Percentiles rank a stretch among this genome's conserved stretches.
Conservation (phyloP, 768 basidiomycete species). For the Kwoniella shandongensis region DNA sequence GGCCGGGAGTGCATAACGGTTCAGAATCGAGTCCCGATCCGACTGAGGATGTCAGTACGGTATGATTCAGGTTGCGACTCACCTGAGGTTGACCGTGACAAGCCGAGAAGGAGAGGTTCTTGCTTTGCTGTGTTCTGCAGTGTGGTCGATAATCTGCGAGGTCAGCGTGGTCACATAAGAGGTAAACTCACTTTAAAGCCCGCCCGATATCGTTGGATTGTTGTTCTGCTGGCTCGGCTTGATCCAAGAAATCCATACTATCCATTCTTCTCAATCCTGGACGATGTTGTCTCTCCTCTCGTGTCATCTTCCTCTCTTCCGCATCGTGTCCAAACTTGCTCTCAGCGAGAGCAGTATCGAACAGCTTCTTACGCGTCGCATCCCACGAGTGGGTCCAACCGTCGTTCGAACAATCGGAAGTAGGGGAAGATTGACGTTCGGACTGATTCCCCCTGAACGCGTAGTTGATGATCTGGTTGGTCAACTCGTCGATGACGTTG, state of each 20-base stretch:
- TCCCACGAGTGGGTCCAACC: slow-evolving; percentile 45
- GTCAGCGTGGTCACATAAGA: neutral
- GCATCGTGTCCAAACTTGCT: slow-evolving; percentile 34
- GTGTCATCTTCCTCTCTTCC: slow-evolving; percentile 27
- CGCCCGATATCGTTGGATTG: slow-evolving; percentile 22
- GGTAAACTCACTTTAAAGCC: slow-evolving; percentile 31
- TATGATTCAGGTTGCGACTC: neutral
- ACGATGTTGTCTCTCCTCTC: slow-evolving; percentile 28
- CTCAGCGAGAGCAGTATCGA: slow-evolving; percentile 41
- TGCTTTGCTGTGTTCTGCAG: slow-evolving; percentile 45
- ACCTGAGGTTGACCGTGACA: slow-evolving; percentile 24
- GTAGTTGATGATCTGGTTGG: slow-evolving; percentile 47
- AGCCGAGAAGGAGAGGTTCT: slow-evolving; percentile 16
- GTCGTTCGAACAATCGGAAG: neutral
- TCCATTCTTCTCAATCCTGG: slow-evolving; percentile 39
- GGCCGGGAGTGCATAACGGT: slow-evolving; percentile 1
- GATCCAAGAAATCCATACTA: slow-evolving; percentile 45
- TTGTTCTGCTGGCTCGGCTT: slow-evolving; percentile 20
- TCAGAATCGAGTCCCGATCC: slow-evolving; percentile 13
- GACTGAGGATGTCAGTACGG: neutral
- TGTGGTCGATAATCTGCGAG: slow-evolving; percentile 35
- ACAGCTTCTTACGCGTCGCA: slow-evolving; percentile 44
- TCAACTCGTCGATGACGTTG: slow-evolving; percentile 47
- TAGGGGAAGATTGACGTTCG: neutral
- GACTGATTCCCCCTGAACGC: slow-evolving; percentile 17